Evolutionary conservation across 306 rosid species (phyloP).

Genomic region (Delonix regia): DNA sequence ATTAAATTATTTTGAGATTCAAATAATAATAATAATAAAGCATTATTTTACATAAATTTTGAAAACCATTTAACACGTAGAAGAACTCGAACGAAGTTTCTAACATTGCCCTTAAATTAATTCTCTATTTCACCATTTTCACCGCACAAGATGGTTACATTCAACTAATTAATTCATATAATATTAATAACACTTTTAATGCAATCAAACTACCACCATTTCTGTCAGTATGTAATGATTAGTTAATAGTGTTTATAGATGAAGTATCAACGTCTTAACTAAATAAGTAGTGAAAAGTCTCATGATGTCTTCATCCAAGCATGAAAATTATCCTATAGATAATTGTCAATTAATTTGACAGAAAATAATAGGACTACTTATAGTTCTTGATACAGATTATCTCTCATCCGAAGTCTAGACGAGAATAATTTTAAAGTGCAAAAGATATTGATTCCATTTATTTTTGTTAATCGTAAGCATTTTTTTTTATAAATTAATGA

Average conservation of each 20-base stretch:
- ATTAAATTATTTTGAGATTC: no score
- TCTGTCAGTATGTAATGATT: constrained; percentile 26
- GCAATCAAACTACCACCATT: not conserved
- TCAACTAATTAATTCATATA: not conserved
- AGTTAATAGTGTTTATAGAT: not conserved
- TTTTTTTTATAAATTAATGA: no score
- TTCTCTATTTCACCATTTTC: not conserved
- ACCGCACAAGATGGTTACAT: not conserved
- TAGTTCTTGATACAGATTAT: no score
- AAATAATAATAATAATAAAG: no score
- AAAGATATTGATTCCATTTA: no score
- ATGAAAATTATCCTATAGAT: not conserved
- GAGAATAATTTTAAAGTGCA: no score
- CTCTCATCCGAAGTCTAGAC: not conserved
- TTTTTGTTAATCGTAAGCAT: no score
- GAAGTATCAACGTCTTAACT: constrained; percentile 7
- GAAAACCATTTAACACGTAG: no score
- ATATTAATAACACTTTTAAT: not conserved
- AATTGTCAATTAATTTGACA: not conserved
- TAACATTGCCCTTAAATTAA: no score
- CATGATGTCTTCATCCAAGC: not conserved
- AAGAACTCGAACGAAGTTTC: no score
- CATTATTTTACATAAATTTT: no score
- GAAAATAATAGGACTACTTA: not conserved
- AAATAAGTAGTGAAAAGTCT: not conserved